phyloP scores from a whole-genome alignment of 1,284 basidiomycete genomes.

The Austroboletus novae-zelandiae region DNA sequence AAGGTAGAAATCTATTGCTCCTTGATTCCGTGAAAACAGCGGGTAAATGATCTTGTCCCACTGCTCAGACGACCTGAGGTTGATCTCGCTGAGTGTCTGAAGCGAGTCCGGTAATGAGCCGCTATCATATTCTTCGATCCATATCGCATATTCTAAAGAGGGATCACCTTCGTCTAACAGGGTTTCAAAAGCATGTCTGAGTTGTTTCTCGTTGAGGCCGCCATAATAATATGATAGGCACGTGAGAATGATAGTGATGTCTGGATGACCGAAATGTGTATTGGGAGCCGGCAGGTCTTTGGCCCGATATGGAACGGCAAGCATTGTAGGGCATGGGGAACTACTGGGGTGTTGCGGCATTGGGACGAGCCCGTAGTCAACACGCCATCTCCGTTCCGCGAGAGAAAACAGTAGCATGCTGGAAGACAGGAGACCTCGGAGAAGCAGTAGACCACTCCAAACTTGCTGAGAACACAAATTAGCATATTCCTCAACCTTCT shows the following conservation, averaged over 20 bases:
- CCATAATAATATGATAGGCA: no score
- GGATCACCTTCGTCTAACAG: constrained; percentile 44
- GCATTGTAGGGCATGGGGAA: constrained; percentile 34
- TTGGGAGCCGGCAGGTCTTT: no score
- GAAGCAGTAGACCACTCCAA: constrained; percentile 38
- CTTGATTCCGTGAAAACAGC: no score
- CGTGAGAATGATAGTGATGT: no score
- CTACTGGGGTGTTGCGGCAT: no score
- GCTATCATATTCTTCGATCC: constrained; percentile 28
- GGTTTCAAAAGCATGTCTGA: constrained; percentile 37
- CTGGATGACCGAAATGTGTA: no score
- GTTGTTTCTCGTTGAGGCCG: constrained; percentile 33
- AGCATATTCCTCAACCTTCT: constrained; percentile 14
- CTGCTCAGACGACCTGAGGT: constrained; percentile 39
- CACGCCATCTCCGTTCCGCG: constrained; percentile 42
- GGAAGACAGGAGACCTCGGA: constrained; percentile 41
- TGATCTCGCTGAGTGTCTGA: no score
- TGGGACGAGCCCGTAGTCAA: no score
- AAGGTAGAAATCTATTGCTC: no score
- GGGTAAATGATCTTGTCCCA: constrained; percentile 30
- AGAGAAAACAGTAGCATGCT: constrained; percentile 40
- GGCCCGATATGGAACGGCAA: not conserved
- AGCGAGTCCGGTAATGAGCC: constrained; percentile 28
- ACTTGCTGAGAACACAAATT: not conserved
- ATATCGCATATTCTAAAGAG: constrained; percentile 39